phyloP scores from a whole-genome alignment of 768 basidiomycete genomes.

The Amanita rubescens region DNA sequence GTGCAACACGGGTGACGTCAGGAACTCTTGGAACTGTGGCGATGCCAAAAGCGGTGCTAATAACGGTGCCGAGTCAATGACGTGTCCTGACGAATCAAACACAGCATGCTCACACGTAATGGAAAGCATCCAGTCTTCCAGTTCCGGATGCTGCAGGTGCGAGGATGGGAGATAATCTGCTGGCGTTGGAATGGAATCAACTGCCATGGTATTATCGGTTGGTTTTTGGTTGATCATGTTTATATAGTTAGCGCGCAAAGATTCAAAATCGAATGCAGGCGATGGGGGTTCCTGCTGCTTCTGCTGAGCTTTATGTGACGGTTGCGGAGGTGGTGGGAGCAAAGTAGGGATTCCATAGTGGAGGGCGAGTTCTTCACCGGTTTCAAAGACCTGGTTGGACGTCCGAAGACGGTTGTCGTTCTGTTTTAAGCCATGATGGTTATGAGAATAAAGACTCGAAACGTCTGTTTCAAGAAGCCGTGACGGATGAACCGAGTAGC shows the following conservation, averaged over 20 bases:
- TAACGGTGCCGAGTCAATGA: constrained; percentile 10
- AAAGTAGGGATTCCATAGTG: constrained; percentile 76
- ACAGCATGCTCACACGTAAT: constrained; percentile 9
- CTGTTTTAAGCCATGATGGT: constrained; percentile 55
- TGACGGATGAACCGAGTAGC: constrained; percentile 24
- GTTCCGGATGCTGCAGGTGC: constrained; percentile 16
- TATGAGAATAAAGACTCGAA: constrained; percentile 36
- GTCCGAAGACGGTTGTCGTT: constrained; percentile 58
- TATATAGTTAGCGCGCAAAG: constrained; percentile 56
- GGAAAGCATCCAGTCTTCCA: constrained; percentile 10
- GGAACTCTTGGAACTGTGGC: constrained; percentile 19
- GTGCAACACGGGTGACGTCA: constrained; percentile 21
- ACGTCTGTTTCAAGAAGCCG: constrained; percentile 45
- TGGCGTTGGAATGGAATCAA: constrained; percentile 19
- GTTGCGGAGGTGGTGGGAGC: constrained; percentile 61
- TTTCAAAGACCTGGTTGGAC: constrained; percentile 53
- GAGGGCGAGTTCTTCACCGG: constrained; percentile 60
- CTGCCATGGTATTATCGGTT: constrained; percentile 27
- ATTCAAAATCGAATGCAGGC: constrained; percentile 35
- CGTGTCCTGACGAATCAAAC: constrained; percentile 11
- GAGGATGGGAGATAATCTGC: constrained; percentile 18
- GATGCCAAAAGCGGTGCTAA: constrained; percentile 13
- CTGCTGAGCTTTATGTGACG: constrained; percentile 38
- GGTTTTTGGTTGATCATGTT: constrained; percentile 57
- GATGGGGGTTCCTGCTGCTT: constrained; percentile 21